phyloP scores from a whole-genome alignment of 805 yeast genomes.

The Debaryomyces castellii region DNA sequence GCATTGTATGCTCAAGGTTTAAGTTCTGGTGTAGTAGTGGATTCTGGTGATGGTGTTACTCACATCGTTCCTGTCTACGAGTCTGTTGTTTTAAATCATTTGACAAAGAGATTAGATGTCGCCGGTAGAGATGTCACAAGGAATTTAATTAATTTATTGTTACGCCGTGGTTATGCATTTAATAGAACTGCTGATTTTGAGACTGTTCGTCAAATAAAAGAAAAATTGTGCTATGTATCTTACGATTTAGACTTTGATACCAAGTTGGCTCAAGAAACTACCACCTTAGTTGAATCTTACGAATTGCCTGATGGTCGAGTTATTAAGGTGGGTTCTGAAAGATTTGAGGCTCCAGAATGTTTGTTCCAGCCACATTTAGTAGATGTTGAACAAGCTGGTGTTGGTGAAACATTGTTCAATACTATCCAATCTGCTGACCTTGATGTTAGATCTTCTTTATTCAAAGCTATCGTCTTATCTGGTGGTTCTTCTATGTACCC shows the following conservation, averaged over 20 bases:
- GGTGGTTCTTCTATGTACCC: constrained; percentile 99
- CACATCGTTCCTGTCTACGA: constrained; percentile 98
- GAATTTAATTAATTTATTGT: constrained; percentile 82
- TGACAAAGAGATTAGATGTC: constrained; percentile 88
- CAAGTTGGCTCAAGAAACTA: constrained; percentile 88
- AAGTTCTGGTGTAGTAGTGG: constrained; percentile 96
- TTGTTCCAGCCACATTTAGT: constrained; percentile 93
- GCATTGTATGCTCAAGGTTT: constrained; percentile 97
- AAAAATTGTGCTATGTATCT: constrained; percentile 91
- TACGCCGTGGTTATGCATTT: constrained; percentile 96
- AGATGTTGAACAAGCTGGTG: constrained; percentile 95
- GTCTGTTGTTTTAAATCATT: constrained; percentile 91
- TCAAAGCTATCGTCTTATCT: constrained; percentile 87
- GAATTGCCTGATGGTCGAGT: constrained; percentile 97
- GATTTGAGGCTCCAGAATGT: constrained; percentile 97
- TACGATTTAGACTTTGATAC: constrained; percentile 90
- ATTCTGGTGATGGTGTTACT: constrained; percentile 98
- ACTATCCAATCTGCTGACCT: constrained; percentile 94
- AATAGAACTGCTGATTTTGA: constrained; percentile 98
- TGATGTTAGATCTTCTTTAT: constrained; percentile 85
- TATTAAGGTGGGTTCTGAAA: constrained; percentile 90
- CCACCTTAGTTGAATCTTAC: constrained; percentile 85
- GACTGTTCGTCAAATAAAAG: constrained; percentile 96
- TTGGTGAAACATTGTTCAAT: constrained; percentile 89
- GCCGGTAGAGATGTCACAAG: constrained; percentile 99